Conservation (phyloP, 192 early-diverging fungal species). For the Coemansia asiatica region DNA sequence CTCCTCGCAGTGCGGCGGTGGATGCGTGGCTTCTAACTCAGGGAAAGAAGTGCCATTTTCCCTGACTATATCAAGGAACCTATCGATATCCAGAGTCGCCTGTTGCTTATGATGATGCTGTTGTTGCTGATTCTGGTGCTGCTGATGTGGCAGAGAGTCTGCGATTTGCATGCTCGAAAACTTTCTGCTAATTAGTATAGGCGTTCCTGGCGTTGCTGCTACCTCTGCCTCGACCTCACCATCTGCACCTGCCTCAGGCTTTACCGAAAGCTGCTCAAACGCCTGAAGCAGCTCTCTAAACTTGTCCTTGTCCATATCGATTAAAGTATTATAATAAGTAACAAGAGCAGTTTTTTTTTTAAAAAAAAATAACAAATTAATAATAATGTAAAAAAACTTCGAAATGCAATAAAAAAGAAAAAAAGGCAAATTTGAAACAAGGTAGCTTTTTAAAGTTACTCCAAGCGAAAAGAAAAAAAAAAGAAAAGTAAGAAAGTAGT, state of each 20-base stretch:
- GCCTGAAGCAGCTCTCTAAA: slow-evolving; percentile 50
- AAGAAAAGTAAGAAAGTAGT: not conserved
- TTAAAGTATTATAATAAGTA: not conserved
- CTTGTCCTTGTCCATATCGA: slow-evolving; percentile 53
- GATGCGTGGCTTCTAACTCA: slow-evolving; percentile 44
- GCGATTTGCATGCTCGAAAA: not conserved
- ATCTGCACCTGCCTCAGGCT: slow-evolving; percentile 42
- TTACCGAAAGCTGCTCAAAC: slow-evolving; percentile 52
- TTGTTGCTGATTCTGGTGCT: not conserved
- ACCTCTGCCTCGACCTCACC: slow-evolving; percentile 24
- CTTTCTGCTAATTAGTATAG: slow-evolving; percentile 4
- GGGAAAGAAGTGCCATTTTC: slow-evolving; percentile 42
- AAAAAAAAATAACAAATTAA: not conserved
- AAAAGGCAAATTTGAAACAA: not conserved
- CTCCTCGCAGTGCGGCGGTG: slow-evolving; percentile 24
- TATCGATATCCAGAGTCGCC: slow-evolving; percentile 11
- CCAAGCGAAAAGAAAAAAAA: slow-evolving; percentile 1
- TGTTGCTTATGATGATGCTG: not conserved
- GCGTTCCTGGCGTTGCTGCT: slow-evolving; percentile 10
- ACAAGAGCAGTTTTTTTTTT: not conserved
- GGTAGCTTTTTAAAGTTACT: slow-evolving; percentile 1
- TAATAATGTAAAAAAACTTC: not conserved
- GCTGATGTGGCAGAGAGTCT: not conserved
- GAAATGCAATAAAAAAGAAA: not conserved
- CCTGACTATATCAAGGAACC: slow-evolving; percentile 21